A percentile compares a stretch with the other conserved stretches of the same genome.
These are phyloP conservation scores for Rhodamnia rubescens DNA, from an alignment of 345 rosid species.

Conservation along the genomic window DNA sequence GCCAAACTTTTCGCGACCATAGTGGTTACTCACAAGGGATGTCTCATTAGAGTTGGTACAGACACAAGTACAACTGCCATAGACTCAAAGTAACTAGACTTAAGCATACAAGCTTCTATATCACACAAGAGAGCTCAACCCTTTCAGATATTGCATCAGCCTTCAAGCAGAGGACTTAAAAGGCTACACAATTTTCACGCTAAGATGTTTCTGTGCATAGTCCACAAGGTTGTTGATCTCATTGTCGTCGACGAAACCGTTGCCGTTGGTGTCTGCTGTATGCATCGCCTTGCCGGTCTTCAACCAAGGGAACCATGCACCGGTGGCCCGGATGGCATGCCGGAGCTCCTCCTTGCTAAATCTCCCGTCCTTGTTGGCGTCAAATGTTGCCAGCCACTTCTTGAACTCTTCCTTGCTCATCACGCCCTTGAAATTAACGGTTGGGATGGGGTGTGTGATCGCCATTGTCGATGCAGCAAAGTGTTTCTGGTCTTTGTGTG, in stretches of 20 bases:
- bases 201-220: conserved; percentile 1
- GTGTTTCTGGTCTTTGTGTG: not conserved
- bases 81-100: not conserved
- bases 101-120: not conserved
- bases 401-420: conserved; percentile 14
- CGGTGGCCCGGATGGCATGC: conserved; percentile 2
- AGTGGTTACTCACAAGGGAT: not conserved
- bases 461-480: not conserved
- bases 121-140: not conserved
- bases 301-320: conserved; percentile 1
- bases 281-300: not conserved
- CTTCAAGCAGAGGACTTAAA: not conserved
- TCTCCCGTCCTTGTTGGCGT: conserved; percentile 7
- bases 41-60: not conserved
- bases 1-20: not conserved
- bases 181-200: not conserved
- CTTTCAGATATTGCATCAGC: not conserved
- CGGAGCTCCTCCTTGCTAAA: conserved; percentile 18
- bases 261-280: not conserved
- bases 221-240: conserved; percentile 3
- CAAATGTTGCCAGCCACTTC: conserved; percentile 4
- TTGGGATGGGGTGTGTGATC: not conserved
- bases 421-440: not conserved
- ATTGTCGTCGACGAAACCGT: conserved; percentile 1
- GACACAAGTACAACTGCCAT: not conserved